phyloP scores from a whole-genome alignment of 352 stramenopile genomes.

The Paralagenidium karlingii region DNA sequence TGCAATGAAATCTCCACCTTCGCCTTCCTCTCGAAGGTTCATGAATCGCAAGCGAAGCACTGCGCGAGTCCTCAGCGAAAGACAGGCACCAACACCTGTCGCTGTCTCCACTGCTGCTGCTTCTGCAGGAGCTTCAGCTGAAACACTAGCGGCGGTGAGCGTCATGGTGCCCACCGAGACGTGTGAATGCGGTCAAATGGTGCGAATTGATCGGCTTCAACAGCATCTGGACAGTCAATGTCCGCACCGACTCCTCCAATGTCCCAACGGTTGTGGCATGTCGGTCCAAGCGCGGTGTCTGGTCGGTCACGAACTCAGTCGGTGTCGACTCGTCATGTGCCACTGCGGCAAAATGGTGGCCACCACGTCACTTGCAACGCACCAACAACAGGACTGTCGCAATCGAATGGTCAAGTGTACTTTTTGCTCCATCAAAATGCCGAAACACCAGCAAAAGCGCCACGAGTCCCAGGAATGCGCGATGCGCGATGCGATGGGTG shows the following conservation, averaged over 20 bases:
- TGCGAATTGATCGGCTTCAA: too few species aligned
- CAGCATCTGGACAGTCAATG: constrained; percentile 18
- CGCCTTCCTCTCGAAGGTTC: too few species aligned
- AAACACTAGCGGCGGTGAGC: too few species aligned
- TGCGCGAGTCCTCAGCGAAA: too few species aligned
- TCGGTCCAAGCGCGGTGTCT: constrained; percentile 31
- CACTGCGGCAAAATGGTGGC: constrained; percentile 55
- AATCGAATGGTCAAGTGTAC: constrained; percentile 25
- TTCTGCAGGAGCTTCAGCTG: too few species aligned
- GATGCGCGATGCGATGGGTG: constrained; percentile 20
- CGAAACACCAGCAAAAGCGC: constrained; percentile 16
- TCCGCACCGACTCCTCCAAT: constrained; percentile 27
- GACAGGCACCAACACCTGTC: too few species aligned
- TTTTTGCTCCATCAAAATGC: constrained; percentile 20
- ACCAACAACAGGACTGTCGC: constrained; percentile 35
- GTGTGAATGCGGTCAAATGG: constrained; percentile 27
- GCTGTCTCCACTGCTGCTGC: too few species aligned
- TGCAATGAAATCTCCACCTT: too few species aligned
- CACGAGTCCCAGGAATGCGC: constrained; percentile 43
- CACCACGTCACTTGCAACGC: constrained; percentile 29
- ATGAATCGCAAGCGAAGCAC: too few species aligned
- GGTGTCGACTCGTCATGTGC: constrained; percentile 52
- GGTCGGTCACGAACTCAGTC: constrained; percentile 53
- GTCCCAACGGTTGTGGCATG: constrained; percentile 30
- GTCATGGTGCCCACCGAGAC: too few species aligned